These are phyloP conservation scores for Pichia deserticola DNA, from an alignment of 805 yeast genomes.

Conservation along the genomic window DNA sequence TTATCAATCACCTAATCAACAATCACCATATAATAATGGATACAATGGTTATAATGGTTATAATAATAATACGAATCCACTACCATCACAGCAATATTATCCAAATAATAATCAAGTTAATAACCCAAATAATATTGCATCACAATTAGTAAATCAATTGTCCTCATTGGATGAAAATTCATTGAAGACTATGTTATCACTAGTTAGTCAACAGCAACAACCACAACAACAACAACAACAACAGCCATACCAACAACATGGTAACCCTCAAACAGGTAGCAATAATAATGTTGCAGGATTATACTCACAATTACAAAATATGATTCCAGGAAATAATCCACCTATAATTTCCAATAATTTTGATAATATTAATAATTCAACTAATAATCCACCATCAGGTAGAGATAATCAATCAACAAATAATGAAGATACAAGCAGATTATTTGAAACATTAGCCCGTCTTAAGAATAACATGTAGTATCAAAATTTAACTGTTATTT, in stretches of 20 bases:
- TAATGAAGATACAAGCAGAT: slow-evolving; percentile 26
- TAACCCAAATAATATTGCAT: not conserved
- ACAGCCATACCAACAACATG: not conserved
- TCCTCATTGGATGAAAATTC: slow-evolving; percentile 27
- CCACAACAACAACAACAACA: slow-evolving; percentile 5
- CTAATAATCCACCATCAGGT: not conserved
- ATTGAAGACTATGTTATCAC: slow-evolving; percentile 26
- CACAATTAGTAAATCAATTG: slow-evolving; percentile 14
- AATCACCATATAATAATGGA: not conserved
- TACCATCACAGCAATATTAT: slow-evolving; percentile 8
- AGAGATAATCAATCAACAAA: slow-evolving; percentile 1
- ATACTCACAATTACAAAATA: not conserved
- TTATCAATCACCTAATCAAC: not conserved
- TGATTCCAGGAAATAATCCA: not conserved
- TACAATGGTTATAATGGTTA: slow-evolving; percentile 8
- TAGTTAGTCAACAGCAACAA: slow-evolving; percentile 21
- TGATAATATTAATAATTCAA: not conserved
- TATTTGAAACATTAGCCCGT: slow-evolving; percentile 32
- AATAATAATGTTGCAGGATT: not conserved
- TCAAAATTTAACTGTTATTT: too few relatives aligned
- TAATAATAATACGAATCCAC: not conserved
- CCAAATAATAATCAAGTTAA: not conserved
- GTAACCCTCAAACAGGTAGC: not conserved
- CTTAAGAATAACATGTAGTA: slow-evolving; percentile 30
- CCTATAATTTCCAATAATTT: not conserved